Conservation (phyloP, 2,329 filamentous ascomycete genomes). For the Amesomyces nigricolor region DNA sequence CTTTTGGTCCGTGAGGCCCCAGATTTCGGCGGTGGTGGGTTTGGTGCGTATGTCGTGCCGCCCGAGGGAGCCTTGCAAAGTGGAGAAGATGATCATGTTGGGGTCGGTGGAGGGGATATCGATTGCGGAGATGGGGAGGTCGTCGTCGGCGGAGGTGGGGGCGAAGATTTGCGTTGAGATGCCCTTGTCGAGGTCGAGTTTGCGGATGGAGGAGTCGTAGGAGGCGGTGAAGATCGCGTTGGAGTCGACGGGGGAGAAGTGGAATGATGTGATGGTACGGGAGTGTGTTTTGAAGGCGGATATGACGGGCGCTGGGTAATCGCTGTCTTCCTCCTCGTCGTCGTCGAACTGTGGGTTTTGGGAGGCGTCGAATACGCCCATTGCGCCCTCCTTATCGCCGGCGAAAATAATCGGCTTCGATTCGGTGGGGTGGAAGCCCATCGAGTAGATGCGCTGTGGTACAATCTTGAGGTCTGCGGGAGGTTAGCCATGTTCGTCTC, state of each 20-base stretch:
- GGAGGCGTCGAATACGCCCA: constrained; percentile 86
- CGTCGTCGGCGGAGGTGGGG: constrained; percentile 60
- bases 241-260: constrained; percentile 66
- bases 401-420: constrained; percentile 88
- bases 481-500: background rate
- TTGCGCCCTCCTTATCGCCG: constrained; percentile 85
- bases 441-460: constrained; percentile 77
- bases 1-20: constrained; percentile 81
- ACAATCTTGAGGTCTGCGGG: constrained; percentile 78
- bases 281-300: constrained; percentile 87
- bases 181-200: constrained; percentile 75
- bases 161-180: constrained; percentile 77
- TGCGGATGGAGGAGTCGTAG: constrained; percentile 88
- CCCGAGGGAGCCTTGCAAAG: constrained; percentile 73
- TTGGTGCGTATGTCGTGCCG: constrained; percentile 69
- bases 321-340: constrained; percentile 63
- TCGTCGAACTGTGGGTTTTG: constrained; percentile 53
- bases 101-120: constrained; percentile 69
- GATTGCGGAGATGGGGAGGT: constrained; percentile 76
- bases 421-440: constrained; percentile 80
- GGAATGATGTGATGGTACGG: constrained; percentile 79
- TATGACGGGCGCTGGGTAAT: constrained; percentile 67
- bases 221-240: constrained; percentile 79
- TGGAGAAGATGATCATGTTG: constrained; percentile 79
- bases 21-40: constrained; percentile 55